A percentile compares a stretch with the other conserved stretches of the same genome.
Conservation (phyloP, 371 early-diverging fungal species). For the Mucor velutinosus region DNA sequence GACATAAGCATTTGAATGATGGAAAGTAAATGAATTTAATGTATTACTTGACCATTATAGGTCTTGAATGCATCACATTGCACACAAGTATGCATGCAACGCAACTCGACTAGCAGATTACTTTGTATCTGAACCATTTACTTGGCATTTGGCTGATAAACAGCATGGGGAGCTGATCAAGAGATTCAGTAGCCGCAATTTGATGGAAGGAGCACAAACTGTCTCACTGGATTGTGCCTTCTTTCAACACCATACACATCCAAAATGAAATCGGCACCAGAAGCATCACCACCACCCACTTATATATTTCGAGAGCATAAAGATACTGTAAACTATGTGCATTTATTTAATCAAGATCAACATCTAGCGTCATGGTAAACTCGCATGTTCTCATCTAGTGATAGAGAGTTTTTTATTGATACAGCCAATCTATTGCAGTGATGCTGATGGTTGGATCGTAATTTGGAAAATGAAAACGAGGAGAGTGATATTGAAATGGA, state of each 20-base stretch:
- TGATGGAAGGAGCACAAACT: not conserved
- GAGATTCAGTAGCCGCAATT: not conserved
- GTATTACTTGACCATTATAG: not conserved
- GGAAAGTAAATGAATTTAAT: not conserved
- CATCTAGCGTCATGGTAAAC: constrained; percentile 41
- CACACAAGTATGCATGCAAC: not conserved
- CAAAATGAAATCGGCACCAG: not conserved
- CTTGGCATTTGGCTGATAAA: not conserved
- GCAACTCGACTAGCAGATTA: not conserved
- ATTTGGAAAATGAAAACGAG: constrained; percentile 46
- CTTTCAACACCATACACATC: not conserved
- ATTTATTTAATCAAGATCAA: constrained; percentile 27
- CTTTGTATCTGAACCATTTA: not conserved
- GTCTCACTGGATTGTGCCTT: not conserved
- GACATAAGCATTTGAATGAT: not conserved
- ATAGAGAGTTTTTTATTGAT: not conserved
- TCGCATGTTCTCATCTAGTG: not conserved
- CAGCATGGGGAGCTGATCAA: not conserved
- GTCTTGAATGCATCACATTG: not conserved
- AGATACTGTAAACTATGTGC: constrained; percentile 29
- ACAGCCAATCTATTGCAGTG: constrained; percentile 19
- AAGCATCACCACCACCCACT: constrained; percentile 29
- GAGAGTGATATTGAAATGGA: constrained; percentile 40
- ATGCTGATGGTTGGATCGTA: constrained; percentile 41
- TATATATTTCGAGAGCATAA: constrained; percentile 43